These are phyloP conservation scores for Tetrapisispora iriomotensis DNA, from an alignment of 805 yeast genomes.

Conservation along the genomic window DNA sequence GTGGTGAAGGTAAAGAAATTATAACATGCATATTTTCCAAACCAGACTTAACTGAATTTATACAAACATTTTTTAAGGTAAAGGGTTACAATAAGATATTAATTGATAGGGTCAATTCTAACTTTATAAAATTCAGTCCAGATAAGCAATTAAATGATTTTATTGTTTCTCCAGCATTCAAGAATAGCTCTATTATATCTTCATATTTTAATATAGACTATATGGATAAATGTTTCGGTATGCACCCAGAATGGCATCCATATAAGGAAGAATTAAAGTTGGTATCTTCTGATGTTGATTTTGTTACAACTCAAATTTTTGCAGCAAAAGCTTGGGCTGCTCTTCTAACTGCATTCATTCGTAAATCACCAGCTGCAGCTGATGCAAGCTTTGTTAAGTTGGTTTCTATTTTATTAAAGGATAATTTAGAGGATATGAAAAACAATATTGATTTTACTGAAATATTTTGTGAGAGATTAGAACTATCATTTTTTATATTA, in stretches of 20 bases:
- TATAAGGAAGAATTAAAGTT: slow-evolving; percentile 42
- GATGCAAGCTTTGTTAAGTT: slow-evolving; percentile 30
- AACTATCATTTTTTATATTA: slow-evolving; percentile 47
- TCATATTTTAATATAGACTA: slow-evolving; percentile 50
- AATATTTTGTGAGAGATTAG: slow-evolving; percentile 53
- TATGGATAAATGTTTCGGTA: slow-evolving; percentile 49
- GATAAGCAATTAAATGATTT: slow-evolving; percentile 41
- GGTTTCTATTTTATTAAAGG: slow-evolving; percentile 41
- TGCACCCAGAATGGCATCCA: slow-evolving; percentile 38
- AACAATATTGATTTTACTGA: slow-evolving; percentile 38
- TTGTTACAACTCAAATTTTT: slow-evolving; percentile 53
- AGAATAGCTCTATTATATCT: slow-evolving; percentile 41
- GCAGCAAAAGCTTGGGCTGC: slow-evolving; percentile 76
- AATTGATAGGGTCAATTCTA: slow-evolving; percentile 35
- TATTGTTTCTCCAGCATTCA: slow-evolving; percentile 36
- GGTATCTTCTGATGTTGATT: slow-evolving; percentile 55
- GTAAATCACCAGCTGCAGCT: slow-evolving; percentile 31
- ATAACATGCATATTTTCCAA: slow-evolving; percentile 37
- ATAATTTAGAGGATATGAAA: slow-evolving; percentile 43
- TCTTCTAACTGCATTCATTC: slow-evolving; percentile 53
- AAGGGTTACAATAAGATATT: slow-evolving; percentile 38
- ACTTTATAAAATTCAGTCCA: slow-evolving; percentile 44
- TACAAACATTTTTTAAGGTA: slow-evolving; percentile 34
- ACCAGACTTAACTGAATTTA: slow-evolving; percentile 26
- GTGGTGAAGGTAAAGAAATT: slow-evolving; percentile 31